phyloP scores from a whole-genome alignment of 805 yeast species.

The Babjeviella inositovora region DNA sequence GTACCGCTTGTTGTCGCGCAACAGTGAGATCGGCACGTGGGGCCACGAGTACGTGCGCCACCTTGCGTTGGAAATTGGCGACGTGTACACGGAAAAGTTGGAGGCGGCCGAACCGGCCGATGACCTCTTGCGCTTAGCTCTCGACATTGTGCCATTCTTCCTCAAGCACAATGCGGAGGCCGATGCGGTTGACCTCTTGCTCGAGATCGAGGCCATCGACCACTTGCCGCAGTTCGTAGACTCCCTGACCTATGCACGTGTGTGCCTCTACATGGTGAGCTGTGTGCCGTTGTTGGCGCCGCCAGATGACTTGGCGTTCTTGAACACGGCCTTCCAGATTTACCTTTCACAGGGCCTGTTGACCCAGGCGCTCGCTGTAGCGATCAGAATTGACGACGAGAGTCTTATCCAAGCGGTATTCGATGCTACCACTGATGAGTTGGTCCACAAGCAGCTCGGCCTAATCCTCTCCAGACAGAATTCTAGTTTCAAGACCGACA shows the following conservation, averaged over 20 bases:
- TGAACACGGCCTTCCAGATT: constrained; percentile 78
- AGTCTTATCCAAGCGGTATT: constrained; percentile 66
- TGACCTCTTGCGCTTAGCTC: constrained; percentile 45
- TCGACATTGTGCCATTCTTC: constrained; percentile 77
- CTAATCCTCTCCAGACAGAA: constrained; percentile 80
- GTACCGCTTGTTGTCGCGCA: constrained; percentile 53
- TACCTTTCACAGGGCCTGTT: constrained; percentile 66
- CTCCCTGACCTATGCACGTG: constrained; percentile 69
- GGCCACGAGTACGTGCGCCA: constrained; percentile 98
- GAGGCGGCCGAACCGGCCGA: constrained; percentile 9
- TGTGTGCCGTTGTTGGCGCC: constrained; percentile 96
- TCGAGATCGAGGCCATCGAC: constrained; percentile 82
- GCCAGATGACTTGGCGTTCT: constrained; percentile 77
- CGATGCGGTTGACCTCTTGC: constrained; percentile 87
- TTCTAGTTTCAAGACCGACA: constrained; percentile 47
- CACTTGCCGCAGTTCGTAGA: constrained; percentile 75
- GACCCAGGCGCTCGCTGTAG: constrained; percentile 82
- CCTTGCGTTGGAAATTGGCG: constrained; percentile 89
- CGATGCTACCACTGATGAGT: constrained; percentile 57
- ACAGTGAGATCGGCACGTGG: constrained; percentile 64
- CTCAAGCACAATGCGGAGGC: constrained; percentile 94
- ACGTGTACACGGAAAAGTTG: constrained; percentile 44
- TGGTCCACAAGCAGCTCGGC: constrained; percentile 80
- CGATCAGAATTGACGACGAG: constrained; percentile 79
- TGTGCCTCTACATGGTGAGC: constrained; percentile 85